Evolutionary conservation across 805 yeast species (phyloP).

Genomic region (Metschnikowia cerradonensis): DNA sequence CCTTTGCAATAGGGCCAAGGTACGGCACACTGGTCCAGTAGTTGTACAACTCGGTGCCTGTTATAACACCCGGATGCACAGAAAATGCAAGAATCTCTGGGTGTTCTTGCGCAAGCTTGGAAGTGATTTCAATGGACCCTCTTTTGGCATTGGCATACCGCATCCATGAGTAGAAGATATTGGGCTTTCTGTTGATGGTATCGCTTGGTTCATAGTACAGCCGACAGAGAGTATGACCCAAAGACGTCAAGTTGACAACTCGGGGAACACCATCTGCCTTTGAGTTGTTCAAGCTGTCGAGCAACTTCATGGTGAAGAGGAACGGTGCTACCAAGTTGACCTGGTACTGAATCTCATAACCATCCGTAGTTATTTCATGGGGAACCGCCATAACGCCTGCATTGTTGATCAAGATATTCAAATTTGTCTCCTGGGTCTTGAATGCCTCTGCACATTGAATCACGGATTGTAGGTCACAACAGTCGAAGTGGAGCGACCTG

Average conservation of each 20-base stretch:
- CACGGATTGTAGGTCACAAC: constrained; percentile 16
- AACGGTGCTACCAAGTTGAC: constrained; percentile 35
- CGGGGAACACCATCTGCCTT: constrained; percentile 22
- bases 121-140: constrained; percentile 30
- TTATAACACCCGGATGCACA: constrained; percentile 38
- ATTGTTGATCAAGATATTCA: constrained; percentile 36
- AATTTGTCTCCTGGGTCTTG: constrained; percentile 20
- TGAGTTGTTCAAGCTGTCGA: constrained; percentile 25
- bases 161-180: constrained; percentile 24
- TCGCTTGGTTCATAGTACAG: constrained; percentile 25
- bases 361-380: constrained; percentile 31
- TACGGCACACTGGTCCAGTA: constrained; percentile 25
- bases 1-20: constrained; percentile 20
- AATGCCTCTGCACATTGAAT: constrained; percentile 22
- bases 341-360: constrained; percentile 39
- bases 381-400: constrained; percentile 44
- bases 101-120: constrained; percentile 22
- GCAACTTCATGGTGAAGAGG: constrained; percentile 28
- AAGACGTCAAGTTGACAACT: constrained; percentile 29
- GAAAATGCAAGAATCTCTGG: constrained; percentile 33
- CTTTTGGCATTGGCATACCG: constrained; percentile 36
- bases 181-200: constrained; percentile 24
- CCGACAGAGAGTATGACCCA: constrained; percentile 28
- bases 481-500: constrained; percentile 14
- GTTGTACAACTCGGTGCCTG: constrained; percentile 31